Conservation (phyloP, 345 rosid genomes). For the Salix suchowensis region DNA sequence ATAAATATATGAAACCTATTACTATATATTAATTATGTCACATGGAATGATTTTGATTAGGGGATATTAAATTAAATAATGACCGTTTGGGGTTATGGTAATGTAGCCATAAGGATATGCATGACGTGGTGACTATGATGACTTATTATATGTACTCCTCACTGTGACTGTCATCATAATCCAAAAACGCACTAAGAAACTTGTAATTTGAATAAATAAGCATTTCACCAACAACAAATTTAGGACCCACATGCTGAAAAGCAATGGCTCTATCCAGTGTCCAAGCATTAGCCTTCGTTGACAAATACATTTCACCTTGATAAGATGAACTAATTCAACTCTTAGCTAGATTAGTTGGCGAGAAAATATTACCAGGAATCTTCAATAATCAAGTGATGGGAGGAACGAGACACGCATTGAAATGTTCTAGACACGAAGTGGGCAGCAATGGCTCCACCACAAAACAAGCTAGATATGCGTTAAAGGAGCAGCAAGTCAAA, state of each 20-base stretch:
- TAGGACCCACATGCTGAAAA: neutral
- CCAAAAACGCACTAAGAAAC: neutral
- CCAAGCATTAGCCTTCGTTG: neutral
- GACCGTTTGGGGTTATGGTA: neutral
- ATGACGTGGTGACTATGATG: neutral
- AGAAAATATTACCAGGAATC: neutral
- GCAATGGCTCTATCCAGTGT: neutral
- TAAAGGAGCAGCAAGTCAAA: neutral
- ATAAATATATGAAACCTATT: too few species aligned
- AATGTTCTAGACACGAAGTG: slow-evolving; percentile 14
- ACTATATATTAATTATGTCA: neutral
- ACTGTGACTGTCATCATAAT: slow-evolving; percentile 8
- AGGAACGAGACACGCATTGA: slow-evolving; percentile 6
- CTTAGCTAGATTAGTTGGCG: neutral
- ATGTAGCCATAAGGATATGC: neutral
- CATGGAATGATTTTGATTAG: neutral
- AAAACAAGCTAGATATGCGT: slow-evolving; percentile 11
- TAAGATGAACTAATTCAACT: neutral
- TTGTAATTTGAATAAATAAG: neutral
- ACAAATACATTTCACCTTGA: neutral
- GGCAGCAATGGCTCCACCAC: slow-evolving; percentile 21
- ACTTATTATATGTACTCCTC: neutral
- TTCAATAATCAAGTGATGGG: slow-evolving; percentile 10
- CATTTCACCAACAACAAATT: neutral
- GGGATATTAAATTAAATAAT: neutral